Evolutionary conservation across 805 yeast genomes (phyloP), one percentile per base, ranked within the genome.

Genomic region (Kluyveromyces aestuarii): DNA sequence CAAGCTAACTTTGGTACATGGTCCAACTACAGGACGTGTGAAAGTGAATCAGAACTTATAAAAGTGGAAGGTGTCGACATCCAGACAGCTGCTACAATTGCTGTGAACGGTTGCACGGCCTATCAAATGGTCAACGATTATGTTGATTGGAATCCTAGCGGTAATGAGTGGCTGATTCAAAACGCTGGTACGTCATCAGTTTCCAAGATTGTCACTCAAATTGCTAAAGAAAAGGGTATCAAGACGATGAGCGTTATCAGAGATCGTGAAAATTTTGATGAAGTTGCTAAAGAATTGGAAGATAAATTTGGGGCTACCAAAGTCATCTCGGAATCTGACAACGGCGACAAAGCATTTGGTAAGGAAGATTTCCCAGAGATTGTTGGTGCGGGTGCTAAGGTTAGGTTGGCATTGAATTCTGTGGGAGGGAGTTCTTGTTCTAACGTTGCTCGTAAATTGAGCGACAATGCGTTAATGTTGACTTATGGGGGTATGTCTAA

Each of bases 401-500:
- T 91, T 56, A 82, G 79, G 64, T 72, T 93, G 46, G 99, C 88
- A 1, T 72, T 93, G 55, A 93, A 93, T 68, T 87, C 96, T 60
- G 91, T 95, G 36, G 97, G 99, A 48, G 99, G 99, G 35, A 77
- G 84, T 51, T 83, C 88, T 37, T 79, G 88, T 18, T 74, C 95
- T 0, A 83, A 83, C 40, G 74, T 93, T 56, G 91, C 96, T 9
- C 76, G 96, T 56, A 91, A 89, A 64, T 74, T 93, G 48, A 81
- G 80, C 37, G 69, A 72, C 14, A 80, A 86, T 57, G 96, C 93
- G 1, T 76, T 81, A 44, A 71, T 93, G 73, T 79, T 89, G 56
- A 88, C 98, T 1, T 93, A 93, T 62, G 99, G 99, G 35, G 98
- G 96, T 37, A 93, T 93, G 99, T 87, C 97, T 2, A 81, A 83